Evolutionary conservation across 495 filamentous ascomycete genomes (phyloP), one percentile per base, ranked within the genome.

Genomic region (Penicillium antarcticum): DNA sequence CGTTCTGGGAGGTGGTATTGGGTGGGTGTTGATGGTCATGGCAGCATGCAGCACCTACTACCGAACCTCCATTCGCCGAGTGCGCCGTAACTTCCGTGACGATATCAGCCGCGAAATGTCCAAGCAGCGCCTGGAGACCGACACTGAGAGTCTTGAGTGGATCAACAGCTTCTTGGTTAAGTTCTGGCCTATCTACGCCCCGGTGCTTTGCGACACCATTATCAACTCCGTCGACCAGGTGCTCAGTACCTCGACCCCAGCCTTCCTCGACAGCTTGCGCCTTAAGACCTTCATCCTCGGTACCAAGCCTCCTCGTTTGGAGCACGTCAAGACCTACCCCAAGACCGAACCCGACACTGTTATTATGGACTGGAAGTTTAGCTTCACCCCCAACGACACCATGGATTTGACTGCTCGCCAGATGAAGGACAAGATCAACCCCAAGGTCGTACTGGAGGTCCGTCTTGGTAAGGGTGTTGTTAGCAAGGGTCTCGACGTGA

Each of bases 281-380:
- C 79, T 99, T 71, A 92, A 92, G 64, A 87, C 82, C 0, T 99
- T 99, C 64, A 86, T 88, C 1, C 80, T 99, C 13, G 94, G 94
- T 51, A 88, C 88, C 26, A 99, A 99, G 72, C 92, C 94, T 6
- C 95, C 95, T 2, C 83, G 94, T 34, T 77, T 99, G 77, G 94
- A 99, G 66, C 90, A 96, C 63, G 94, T 97, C 59, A 97, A 95
- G 76, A 95, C 94, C 6, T 97, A 97, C 58, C 91, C 94, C 21
- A 97, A 95, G 71, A 88, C 89, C 11, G 89, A 96, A 39, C 90
- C 96, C 40, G 92, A 99, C 60, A 87, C 87, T 47, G 88, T 99
- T 36, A 80, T 97, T 47, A 99, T 97, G 95, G 94, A 99, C 64
- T 99, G 94, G 94, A 92, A 95, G 58, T 97, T 99, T 71, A 97